Evolutionary conservation across 495 filamentous ascomycete genomes (phyloP), one percentile per base, ranked within the genome.

Genomic region (Trichocladium uniseriatum): DNA sequence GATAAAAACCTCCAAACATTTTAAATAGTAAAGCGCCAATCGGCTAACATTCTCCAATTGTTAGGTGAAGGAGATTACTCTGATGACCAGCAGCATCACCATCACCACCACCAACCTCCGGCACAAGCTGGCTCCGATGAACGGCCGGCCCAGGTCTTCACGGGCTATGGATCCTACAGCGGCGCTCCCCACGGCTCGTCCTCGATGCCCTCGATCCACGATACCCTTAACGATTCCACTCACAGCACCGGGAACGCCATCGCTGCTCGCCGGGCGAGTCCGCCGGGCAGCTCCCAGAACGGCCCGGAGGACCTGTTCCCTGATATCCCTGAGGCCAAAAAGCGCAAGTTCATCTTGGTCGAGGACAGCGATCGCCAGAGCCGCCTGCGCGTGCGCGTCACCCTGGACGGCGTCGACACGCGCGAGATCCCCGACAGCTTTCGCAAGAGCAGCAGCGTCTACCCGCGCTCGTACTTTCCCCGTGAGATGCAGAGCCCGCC

Each of bases 391-490:
- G 89, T 96, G 32, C 82, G 88, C 48, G 87, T 95, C 28, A 87
- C 82, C 54, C 77, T 97, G 20, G 88, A 95, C 49, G 78, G 80
- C 15, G 87, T 95, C 45, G 82, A 95, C 51, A 91, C 92, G 67
- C 80, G 87, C 53, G 91, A 96, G 63, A 89, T 96, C 52, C 90
- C 89, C 0, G 92, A 97, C 66, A 90, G 86, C 14, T 95, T 94
- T 64, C 87, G 91, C 51, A 84, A 84, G 62, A 75, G 74, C 45
- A 92, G 89, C 55, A 84, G 86, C 14, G 89, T 98, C 5, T 98
- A 82, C 54, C 91, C 89, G 5, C 83, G 90, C 18, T 86, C 84
- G 15, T 97, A 88, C 66, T 94, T 87, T 58, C 86, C 89, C 0
- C 79, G 84, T 32, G 82, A 94, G 65, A 90, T 92, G 85, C 84